Base-by-base conservation (phyloP, 108 stramenopile species). In the Nitzschia sp. region DNA sequence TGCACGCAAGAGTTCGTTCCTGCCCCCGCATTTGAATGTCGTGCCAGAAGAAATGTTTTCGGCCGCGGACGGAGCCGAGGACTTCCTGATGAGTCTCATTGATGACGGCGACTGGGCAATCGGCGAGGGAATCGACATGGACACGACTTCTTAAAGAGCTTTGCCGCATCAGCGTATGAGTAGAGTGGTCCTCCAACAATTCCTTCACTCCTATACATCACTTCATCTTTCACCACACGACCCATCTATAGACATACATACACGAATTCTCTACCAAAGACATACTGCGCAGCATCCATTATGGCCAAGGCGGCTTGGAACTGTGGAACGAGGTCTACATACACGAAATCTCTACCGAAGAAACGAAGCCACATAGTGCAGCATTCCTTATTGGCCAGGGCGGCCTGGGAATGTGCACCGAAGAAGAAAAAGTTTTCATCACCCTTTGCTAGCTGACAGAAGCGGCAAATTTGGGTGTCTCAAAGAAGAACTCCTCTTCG, bases 31-130 rank as follows among this genome's bases (percentile, higher is more conserved):
- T 53, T 59, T 80, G 18, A 77, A 74, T 54, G 76, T 71, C 5
- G 82, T 82, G 19, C 82, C 85, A 17, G 85, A 86, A 68, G 80
- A 81, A 36, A 71, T 71, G 60, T 82, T 80, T 46, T 51, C 69
- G 8, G 36, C 61, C 0, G 59, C 24, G 3, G 77, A 86, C 47
- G 76, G 65, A 13, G 45, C 75, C 8, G 82, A 82, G 23, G 82
- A 87, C 46, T 77, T 83, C 32, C 64, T 83, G 26, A 74, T 77
- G 55, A 66, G 69, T 31, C 70, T 87, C 17, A 76, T 80, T 25
- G 86, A 87, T 30, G 78, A 69, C 46, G 78, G 47, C 53, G 86
- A 83, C 56, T 83, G 82, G 82, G 86, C 76, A 2, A 87, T 87
- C 58, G 86, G 86, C 25, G 79, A 77, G 62, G 85, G 79, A 17